Evolutionary conservation across 257 asterid genomes (phyloP), one percentile per base, ranked within the genome.

Genomic region (Solanum infundibuliforme): DNA sequence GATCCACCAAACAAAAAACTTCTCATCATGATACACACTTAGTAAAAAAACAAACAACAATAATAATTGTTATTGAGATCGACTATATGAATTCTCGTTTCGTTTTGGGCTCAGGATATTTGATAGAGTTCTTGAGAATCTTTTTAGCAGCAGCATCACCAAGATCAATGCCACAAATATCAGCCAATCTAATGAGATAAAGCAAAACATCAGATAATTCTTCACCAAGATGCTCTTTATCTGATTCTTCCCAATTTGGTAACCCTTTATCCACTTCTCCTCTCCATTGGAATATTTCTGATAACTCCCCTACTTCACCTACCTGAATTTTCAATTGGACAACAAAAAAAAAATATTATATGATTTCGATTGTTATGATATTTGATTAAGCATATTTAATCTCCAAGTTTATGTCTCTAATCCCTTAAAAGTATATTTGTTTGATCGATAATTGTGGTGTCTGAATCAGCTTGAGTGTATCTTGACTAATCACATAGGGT

Each of bases 281-380:
- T 68, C 88, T 93, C 96, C 96, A 93, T 46, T 93, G 96, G 84
- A 93, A 93, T 87, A 93, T 93, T 32, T 93, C 94, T 72, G 96
- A 90, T 73, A 93, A 66, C 81, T 93, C 95, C 43, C 96, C 96
- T 10, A 93, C 93, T 90, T 93, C 96, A 32, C 94, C 95, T 65
- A 93, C 92, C 95, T 93, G 91, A 60, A 52, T 65, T 6, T 32
- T 21, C 21, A 65, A 36, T 20, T 81, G 2, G 29, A 81, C 39
- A 77, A n/a, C 21, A 27, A 27, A 1, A 13, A 31, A 6, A 14
- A 6, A 5, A 29, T 2, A 55, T 21, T 58, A 58, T 58, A 20
- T 21, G 27, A n/a, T 62, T 62, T 62, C 3, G 13, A 62, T 62
- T 4, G 7, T 62, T 9, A n/a, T n/a, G 31, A 62, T 23, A n/a